Conservation (phyloP, 139 green algal genomes). For the Chlamydomonas sp. region DNA sequence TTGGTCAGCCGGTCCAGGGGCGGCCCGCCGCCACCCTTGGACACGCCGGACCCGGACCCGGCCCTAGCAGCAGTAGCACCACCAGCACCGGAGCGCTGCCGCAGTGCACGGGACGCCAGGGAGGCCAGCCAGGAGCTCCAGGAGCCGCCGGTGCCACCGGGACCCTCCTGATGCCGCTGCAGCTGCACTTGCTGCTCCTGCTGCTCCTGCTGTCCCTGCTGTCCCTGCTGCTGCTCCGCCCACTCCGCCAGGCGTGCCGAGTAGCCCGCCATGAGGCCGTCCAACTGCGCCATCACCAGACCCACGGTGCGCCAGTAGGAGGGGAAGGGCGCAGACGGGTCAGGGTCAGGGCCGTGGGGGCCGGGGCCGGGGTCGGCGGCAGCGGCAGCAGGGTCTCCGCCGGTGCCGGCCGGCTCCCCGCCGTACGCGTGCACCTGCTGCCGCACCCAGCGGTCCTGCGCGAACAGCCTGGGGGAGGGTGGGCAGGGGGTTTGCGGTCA, state of each 20-base stretch:
- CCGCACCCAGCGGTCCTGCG: constrained; percentile 17
- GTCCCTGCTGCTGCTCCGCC: background rate
- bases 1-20: constrained; percentile 41
- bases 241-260: background rate
- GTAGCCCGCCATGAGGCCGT: constrained; percentile 31
- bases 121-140: too few species aligned
- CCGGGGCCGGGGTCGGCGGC: background rate
- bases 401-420: background rate
- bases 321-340: background rate
- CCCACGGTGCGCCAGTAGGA: constrained; percentile 23
- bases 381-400: background rate
- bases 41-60: too few species aligned
- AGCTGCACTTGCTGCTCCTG: background rate
- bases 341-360: background rate
- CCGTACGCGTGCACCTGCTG: background rate
- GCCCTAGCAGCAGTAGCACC: too few species aligned
- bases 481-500: background rate
- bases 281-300: constrained; percentile 2
- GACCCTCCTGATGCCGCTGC: too few species aligned
- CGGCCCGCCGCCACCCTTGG: too few species aligned
- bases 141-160: too few species aligned
- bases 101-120: too few species aligned
- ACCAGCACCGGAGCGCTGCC: too few species aligned
- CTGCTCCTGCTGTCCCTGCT: background rate
- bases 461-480: constrained; percentile 11